Evolutionary conservation across 176 grass and related monocot genomes (phyloP).

Genomic region (maize (Zea mays)): DNA sequence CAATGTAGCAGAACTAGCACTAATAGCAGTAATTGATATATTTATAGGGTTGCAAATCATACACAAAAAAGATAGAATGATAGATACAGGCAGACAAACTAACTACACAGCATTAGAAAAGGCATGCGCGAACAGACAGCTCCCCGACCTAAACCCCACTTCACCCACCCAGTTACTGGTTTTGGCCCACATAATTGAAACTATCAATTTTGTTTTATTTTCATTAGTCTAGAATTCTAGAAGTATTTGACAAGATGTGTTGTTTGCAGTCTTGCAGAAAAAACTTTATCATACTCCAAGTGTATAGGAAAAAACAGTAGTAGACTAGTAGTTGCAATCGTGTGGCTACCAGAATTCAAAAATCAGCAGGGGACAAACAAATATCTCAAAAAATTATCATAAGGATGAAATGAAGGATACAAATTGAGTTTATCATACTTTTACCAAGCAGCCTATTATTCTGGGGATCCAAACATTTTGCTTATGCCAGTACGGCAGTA

Average conservation of each 20-base stretch:
- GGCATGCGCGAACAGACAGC: background rate
- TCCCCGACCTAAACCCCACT: background rate
- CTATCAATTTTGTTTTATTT: background rate
- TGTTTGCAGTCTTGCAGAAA: background rate
- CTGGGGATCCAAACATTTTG: background rate
- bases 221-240: background rate
- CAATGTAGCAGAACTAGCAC: conserved; percentile 13
- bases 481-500: background rate
- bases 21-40: conserved; percentile 6
- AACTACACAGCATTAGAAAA: background rate
- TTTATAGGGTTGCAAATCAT: background rate
- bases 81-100: background rate
- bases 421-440: background rate
- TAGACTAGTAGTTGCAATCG: background rate
- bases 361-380: background rate
- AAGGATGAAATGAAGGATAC: background rate
- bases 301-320: background rate
- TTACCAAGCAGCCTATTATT: background rate
- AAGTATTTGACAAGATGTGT: background rate
- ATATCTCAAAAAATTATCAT: background rate
- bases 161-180: background rate
- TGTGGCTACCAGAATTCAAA: background rate
- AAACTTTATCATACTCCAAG: background rate
- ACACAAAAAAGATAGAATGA: background rate
- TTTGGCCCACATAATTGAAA: background rate